phyloP scores from a whole-genome alignment of 305 asterid genomes.

The Plantago coronopus region DNA sequence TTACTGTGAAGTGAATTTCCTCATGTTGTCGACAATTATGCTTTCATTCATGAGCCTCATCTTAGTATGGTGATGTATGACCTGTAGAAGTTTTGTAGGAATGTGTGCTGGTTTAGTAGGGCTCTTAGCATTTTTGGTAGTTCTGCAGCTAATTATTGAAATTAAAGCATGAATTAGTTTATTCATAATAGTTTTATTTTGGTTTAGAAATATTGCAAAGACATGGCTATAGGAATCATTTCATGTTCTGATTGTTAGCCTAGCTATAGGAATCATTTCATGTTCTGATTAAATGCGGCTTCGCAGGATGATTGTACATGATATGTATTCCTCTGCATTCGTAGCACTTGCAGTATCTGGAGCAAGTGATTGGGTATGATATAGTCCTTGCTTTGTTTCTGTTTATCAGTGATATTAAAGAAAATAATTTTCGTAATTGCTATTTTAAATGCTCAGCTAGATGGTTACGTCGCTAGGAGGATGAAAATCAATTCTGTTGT shows the following conservation, averaged over 20 bases:
- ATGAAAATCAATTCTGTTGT: constrained; percentile 84
- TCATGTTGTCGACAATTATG: too few species aligned
- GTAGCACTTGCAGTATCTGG: constrained; percentile 84
- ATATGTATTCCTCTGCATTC: constrained; percentile 81
- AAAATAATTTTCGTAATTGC: constrained; percentile 9
- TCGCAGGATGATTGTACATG: constrained; percentile 87
- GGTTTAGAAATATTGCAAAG: too few species aligned
- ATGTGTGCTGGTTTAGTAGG: too few species aligned
- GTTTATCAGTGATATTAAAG: constrained; percentile 6
- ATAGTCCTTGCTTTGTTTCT: constrained; percentile 7
- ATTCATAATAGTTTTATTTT: too few species aligned
- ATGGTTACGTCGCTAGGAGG: constrained; percentile 90
- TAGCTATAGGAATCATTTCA: constrained; percentile 1
- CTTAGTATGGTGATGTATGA: too few species aligned
- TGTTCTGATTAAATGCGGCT: constrained; percentile 17
- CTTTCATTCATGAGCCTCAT: too few species aligned
- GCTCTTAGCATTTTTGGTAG: too few species aligned
- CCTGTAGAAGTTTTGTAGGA: too few species aligned
- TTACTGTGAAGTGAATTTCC: too few species aligned
- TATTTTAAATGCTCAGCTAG: constrained; percentile 54
- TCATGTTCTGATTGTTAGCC: constrained; percentile 16
- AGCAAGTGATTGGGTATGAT: constrained; percentile 85
- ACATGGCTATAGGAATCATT: constrained; percentile 1
- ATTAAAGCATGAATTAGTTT: too few species aligned
- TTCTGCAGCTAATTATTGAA: too few species aligned